Conservation (phyloP, 2,329 filamentous ascomycete species). For the Cladosporium sp. region DNA sequence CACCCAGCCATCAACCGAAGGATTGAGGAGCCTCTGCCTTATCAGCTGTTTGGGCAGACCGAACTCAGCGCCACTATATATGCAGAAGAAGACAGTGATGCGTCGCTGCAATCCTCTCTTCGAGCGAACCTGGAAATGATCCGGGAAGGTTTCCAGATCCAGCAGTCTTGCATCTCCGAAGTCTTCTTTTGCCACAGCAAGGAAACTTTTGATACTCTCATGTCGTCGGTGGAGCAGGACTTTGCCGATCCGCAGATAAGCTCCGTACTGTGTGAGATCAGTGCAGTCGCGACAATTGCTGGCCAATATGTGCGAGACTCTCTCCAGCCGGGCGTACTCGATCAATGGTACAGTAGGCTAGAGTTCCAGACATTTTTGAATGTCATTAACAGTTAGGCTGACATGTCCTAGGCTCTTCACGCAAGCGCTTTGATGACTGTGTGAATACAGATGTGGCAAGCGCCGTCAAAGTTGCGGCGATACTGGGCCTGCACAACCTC, state of each 20-base stretch:
- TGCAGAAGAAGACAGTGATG: background rate
- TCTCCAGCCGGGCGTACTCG: background rate
- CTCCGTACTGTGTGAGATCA: constrained; percentile 1
- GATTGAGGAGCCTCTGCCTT: background rate
- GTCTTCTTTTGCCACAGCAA: constrained; percentile 6
- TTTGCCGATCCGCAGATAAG: background rate
- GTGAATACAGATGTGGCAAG: background rate
- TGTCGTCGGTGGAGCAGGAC: background rate
- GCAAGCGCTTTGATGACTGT: background rate
- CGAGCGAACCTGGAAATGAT: background rate
- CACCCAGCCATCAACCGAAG: background rate
- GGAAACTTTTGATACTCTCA: background rate
- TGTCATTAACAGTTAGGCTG: background rate
- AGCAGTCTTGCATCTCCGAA: constrained; percentile 14
- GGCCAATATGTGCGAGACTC: constrained; percentile 7
- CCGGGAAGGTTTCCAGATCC: background rate
- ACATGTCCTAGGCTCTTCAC: background rate
- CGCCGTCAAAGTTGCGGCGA: constrained; percentile 3
- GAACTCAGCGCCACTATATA: background rate
- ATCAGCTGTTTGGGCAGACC: background rate
- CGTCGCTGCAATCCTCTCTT: background rate
- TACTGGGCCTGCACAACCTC: constrained; percentile 9
- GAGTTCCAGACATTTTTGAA: background rate
- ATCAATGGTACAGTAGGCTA: constrained; percentile 11
- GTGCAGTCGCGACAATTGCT: background rate